These are phyloP conservation scores for Coemansia sp. DNA, from an alignment of 192 early-diverging fungal species.

Conservation along the genomic window DNA sequence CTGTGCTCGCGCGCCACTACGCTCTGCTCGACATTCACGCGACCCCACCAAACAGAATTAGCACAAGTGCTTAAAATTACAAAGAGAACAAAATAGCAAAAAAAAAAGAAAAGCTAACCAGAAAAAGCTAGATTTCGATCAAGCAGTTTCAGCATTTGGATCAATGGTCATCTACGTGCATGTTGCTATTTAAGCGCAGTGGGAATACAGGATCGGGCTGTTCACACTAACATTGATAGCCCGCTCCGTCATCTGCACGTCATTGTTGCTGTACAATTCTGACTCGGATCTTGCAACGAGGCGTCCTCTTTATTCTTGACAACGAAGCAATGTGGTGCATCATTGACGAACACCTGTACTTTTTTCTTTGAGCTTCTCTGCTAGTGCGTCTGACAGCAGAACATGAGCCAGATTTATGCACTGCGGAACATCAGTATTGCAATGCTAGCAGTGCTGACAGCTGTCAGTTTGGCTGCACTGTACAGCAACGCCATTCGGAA, in stretches of 20 bases:
- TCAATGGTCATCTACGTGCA: not conserved
- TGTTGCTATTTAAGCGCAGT: not conserved
- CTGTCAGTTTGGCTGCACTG: not conserved
- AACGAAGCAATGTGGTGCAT: not conserved
- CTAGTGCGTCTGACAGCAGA: not conserved
- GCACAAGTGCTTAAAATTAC: not conserved
- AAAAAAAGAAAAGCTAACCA: not conserved
- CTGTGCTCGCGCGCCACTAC: not conserved
- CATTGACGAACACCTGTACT: not conserved
- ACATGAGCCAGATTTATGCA: not conserved
- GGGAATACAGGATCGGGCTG: not conserved
- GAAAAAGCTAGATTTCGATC: not conserved
- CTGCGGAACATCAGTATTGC: not conserved
- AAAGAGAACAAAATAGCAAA: not conserved
- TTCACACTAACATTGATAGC: not conserved
- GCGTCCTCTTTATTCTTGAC: not conserved
- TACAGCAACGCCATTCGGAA: not conserved
- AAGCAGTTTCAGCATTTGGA: not conserved
- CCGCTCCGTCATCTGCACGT: slow-evolving; percentile 1
- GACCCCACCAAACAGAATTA: not conserved
- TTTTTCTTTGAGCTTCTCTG: not conserved
- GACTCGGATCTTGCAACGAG: slow-evolving; percentile 3
- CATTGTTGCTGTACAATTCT: slow-evolving; percentile 4
- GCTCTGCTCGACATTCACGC: not conserved
- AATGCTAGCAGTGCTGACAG: not conserved